These are phyloP conservation scores for Scutellaria barbata DNA, from an alignment of 257 asterid genomes.

Conservation along the genomic window DNA sequence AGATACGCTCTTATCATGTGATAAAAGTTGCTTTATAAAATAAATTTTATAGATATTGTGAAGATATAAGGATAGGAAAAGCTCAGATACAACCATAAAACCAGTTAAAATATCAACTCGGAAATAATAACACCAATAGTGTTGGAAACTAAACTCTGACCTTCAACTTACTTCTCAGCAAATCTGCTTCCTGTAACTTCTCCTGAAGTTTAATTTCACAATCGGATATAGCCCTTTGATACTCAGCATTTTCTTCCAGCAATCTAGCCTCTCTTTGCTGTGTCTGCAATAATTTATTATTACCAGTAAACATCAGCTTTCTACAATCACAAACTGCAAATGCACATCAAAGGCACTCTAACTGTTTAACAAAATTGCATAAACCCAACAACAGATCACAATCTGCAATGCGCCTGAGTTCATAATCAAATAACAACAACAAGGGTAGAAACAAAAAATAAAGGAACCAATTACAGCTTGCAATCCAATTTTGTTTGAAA, in stretches of 20 bases:
- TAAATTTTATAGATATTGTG: not conserved
- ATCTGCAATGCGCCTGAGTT: not conserved
- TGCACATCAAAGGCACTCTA: not conserved
- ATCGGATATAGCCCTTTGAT: conserved; percentile 64
- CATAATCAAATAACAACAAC: not conserved
- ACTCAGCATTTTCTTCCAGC: conserved; percentile 87
- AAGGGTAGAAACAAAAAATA: not conserved
- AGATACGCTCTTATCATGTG: conserved; percentile 9
- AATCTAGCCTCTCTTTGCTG: conserved; percentile 74
- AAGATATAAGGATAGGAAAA: conserved; percentile 17
- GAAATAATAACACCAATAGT: conserved; percentile 10
- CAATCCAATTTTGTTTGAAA: not conserved
- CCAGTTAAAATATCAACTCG: not conserved
- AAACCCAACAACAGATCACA: conserved; percentile 10
- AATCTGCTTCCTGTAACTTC: conserved; percentile 71
- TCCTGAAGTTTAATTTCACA: conserved; percentile 75
- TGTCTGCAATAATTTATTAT: conserved; percentile 46
- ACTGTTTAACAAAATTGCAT: conserved; percentile 6
- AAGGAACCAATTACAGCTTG: not conserved
- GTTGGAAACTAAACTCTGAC: conserved; percentile 50
- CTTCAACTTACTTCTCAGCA: conserved; percentile 72
- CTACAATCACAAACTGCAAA: conserved; percentile 7
- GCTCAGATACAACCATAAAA: not conserved
- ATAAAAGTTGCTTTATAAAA: conserved; percentile 10
- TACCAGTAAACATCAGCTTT: conserved; percentile 16